Conservation (phyloP, 495 filamentous ascomycete species). For the Ramalina intermedia region DNA sequence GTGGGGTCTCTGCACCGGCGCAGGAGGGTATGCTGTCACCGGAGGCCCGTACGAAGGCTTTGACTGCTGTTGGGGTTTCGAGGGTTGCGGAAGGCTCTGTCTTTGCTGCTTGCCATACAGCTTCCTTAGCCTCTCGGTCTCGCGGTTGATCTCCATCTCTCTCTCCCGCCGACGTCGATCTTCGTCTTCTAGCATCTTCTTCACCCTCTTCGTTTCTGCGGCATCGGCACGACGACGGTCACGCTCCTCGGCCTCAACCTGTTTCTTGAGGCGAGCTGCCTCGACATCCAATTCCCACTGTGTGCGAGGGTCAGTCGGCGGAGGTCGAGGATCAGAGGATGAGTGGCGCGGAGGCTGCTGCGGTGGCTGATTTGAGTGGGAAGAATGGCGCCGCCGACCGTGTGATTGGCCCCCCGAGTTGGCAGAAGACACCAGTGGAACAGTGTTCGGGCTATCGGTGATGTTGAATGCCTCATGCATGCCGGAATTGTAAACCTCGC, state of each 20-base stretch:
- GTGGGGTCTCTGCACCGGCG: constrained; percentile 14
- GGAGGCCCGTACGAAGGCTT: constrained; percentile 1
- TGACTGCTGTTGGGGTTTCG: constrained; percentile 6
- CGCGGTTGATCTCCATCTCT: constrained; percentile 62
- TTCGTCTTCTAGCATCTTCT: constrained; percentile 67
- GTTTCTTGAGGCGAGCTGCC: constrained; percentile 43
- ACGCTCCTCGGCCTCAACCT: constrained; percentile 39
- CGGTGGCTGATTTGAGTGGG: constrained; percentile 16
- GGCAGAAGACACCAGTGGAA: constrained; percentile 7
- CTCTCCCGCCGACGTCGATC: constrained; percentile 48
- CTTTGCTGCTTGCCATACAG: constrained; percentile 50
- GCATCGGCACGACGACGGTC: constrained; percentile 38
- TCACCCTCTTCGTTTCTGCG: constrained; percentile 53
- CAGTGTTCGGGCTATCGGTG: constrained; percentile 23
- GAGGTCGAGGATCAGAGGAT: constrained; percentile 13
- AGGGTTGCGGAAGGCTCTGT: constrained; percentile 20
- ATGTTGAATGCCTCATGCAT: constrained; percentile 69
- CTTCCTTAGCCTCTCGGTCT: constrained; percentile 67
- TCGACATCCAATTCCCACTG: constrained; percentile 49
- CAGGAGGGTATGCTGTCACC: constrained; percentile 7
- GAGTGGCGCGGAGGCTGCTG: constrained; percentile 10
- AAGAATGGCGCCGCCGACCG: constrained; percentile 8
- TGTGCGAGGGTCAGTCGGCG: constrained; percentile 34
- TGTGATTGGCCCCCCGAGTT: constrained; percentile 8
- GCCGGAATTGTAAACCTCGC: constrained; percentile 65